These are phyloP conservation scores for Fragaria nilgerrensis DNA, from an alignment of 306 rosid genomes.

Conservation along the genomic window DNA sequence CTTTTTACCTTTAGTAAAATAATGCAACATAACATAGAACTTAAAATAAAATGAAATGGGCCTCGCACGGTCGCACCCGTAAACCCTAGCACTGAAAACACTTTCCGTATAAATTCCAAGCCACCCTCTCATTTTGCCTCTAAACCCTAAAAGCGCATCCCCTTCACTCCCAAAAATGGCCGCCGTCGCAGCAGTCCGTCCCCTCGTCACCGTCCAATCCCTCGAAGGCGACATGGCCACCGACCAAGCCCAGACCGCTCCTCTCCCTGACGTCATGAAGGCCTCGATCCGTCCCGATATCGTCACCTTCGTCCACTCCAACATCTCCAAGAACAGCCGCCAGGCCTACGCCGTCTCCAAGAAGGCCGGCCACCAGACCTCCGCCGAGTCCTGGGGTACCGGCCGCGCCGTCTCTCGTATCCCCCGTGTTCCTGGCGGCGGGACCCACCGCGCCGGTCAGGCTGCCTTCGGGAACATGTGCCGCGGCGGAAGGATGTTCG, in stretches of 20 bases:
- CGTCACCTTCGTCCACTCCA: conserved; percentile 33
- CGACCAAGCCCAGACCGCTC: conserved; percentile 43
- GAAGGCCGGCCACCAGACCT: conserved; percentile 41
- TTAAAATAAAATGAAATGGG: not conserved
- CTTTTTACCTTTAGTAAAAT: not conserved
- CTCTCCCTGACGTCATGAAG: conserved; percentile 37
- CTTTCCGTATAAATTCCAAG: not conserved
- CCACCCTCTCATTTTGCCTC: not conserved
- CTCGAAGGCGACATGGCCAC: conserved; percentile 78
- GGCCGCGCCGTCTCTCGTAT: conserved; percentile 50
- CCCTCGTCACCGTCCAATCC: conserved; percentile 67
- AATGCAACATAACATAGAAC: not conserved
- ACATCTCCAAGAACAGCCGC: conserved; percentile 35
- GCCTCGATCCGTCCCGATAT: conserved; percentile 39
- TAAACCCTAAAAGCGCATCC: not conserved
- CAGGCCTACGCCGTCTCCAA: conserved; percentile 40
- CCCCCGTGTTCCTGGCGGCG: conserved; percentile 73
- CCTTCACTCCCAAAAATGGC: conserved; percentile 36
- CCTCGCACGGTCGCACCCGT: too few relatives aligned
- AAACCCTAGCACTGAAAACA: conserved; percentile 1
- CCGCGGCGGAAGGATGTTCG: conserved; percentile 91
- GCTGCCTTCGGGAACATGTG: conserved; percentile 95
- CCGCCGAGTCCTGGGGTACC: conserved; percentile 78
- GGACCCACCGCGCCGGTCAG: conserved; percentile 92
- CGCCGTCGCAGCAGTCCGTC: conserved; percentile 64